Base-by-base conservation (phyloP, 441 rosid species). In the Euphorbia schlechtendalii region DNA sequence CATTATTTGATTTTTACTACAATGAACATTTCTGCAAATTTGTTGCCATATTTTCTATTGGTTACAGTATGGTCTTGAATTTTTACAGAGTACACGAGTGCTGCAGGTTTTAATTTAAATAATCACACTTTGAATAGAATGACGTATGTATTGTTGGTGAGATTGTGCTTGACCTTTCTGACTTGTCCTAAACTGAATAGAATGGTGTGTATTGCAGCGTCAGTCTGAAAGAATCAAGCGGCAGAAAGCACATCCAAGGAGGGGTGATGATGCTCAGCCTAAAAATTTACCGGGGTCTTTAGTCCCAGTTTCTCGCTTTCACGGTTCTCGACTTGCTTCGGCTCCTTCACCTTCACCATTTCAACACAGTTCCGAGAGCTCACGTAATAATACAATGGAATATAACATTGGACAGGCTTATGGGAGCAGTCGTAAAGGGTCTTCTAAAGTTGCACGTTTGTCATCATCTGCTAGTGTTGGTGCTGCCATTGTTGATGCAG, bases 241-340 rank as follows among this genome's bases (percentile, higher is more conserved):
- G 63, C 92, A 83, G 43, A 86, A 85, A 73, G 81, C 77, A 55
- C 84, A 82, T 45, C 70, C 69, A 24, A 82, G 75, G 71, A 83
- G 86, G 80, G 82, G 80, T 65, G 76, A 95, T 80, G 92, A 82
- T 71, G 81, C 71, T 0, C 81, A 77, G 56, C 91, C 86, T 55
- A 75, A 66, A 73, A 72, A 64, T 71, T 80, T 76, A 71, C 83
- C 86, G 60, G 82, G 85, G 24, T 71, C 81, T 70, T 78, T 95
- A 75, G 98, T 91, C 77, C 85, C 98, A 18, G 91, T 95, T 76
- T 41, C 88, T 74, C 81, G 78, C 69, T 87, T 77, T 77, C 88
- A 67, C 59, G 96, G 98, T 71, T 89, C 96, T 69, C 86, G 98
- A 64, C 99, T 94, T 70, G 94, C 99, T 63, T 85, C 99, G 28